Conservation (phyloP, 2,329 filamentous ascomycete species). For the Microdochium nivale region DNA sequence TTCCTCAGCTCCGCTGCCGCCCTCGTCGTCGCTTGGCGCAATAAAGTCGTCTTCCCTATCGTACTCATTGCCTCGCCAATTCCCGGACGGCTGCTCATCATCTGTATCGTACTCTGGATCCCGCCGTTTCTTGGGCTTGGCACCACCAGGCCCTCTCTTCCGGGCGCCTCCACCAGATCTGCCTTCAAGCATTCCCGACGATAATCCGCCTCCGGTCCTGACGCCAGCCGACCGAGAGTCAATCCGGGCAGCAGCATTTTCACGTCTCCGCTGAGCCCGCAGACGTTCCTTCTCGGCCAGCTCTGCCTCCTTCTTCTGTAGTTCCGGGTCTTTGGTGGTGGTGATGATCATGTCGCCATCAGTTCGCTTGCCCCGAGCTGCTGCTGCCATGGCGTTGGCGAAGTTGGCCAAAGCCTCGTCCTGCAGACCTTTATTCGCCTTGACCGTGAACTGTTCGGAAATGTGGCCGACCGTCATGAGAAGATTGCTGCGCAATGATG, state of each 20-base stretch:
- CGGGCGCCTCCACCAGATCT: conserved; percentile 37
- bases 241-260: conserved; percentile 58
- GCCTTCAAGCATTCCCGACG: conserved; percentile 62
- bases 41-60: conserved; percentile 75
- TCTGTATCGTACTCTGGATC: conserved; percentile 65
- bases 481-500: conserved; percentile 58
- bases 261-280: conserved; percentile 55
- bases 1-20: conserved; percentile 41
- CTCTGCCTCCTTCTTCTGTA: conserved; percentile 66
- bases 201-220: conserved; percentile 49
- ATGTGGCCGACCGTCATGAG: conserved; percentile 69
- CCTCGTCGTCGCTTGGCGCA: conserved; percentile 65
- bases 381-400: conserved; percentile 57
- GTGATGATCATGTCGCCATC: conserved; percentile 55
- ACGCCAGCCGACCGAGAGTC: conserved; percentile 44
- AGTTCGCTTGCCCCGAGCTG: conserved; percentile 44
- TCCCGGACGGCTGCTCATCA: conserved; percentile 57
- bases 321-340: conserved; percentile 65
- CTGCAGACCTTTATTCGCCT: conserved; percentile 57
- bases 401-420: conserved; percentile 65
- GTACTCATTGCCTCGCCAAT: conserved; percentile 62
- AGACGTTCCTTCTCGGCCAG: conserved; percentile 65
- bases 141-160: conserved; percentile 43
- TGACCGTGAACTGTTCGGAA: conserved; percentile 61
- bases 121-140: conserved; percentile 43